Conservation (phyloP, 148 eudicot genomes). For the Rhododendron mucronatum region DNA sequence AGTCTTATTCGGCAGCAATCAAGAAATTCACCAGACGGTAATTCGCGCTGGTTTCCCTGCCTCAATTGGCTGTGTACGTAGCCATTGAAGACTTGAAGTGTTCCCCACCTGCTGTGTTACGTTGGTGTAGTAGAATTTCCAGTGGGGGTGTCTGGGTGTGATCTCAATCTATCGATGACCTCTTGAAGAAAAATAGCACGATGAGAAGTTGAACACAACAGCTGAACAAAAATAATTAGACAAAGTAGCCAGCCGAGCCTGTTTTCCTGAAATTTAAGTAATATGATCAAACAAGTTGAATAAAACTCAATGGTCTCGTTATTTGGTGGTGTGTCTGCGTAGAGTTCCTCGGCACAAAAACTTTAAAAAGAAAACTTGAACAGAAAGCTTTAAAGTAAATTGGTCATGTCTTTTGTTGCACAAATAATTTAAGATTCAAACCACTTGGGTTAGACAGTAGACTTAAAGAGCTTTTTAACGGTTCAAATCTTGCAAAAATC, state of each 20-base stretch:
- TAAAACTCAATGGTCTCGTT: background rate
- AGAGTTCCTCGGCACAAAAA: too few relatives aligned
- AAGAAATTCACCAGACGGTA: constrained; percentile 60
- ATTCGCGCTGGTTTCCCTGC: constrained; percentile 82
- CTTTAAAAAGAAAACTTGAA: too few relatives aligned
- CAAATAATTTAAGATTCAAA: too few relatives aligned
- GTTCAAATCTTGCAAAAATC: too few relatives aligned
- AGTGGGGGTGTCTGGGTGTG: constrained; percentile 24
- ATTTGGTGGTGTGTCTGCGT: too few relatives aligned
- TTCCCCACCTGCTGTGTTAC: constrained; percentile 75
- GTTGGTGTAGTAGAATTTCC: constrained; percentile 74
- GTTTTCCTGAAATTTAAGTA: background rate
- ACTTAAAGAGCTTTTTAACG: too few relatives aligned
- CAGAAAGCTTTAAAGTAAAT: too few relatives aligned
- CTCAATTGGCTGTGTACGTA: constrained; percentile 77
- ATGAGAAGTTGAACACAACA: background rate
- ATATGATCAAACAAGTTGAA: background rate
- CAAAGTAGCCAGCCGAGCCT: too few relatives aligned
- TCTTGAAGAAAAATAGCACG: background rate
- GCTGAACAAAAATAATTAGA: background rate
- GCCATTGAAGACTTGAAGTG: constrained; percentile 53
- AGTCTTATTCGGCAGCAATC: constrained; percentile 88
- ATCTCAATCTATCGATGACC: too few relatives aligned
- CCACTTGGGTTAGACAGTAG: too few relatives aligned
- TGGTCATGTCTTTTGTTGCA: too few relatives aligned